phyloP scores from a whole-genome alignment of 139 green algal species.

The Coccomyxa sp. region DNA sequence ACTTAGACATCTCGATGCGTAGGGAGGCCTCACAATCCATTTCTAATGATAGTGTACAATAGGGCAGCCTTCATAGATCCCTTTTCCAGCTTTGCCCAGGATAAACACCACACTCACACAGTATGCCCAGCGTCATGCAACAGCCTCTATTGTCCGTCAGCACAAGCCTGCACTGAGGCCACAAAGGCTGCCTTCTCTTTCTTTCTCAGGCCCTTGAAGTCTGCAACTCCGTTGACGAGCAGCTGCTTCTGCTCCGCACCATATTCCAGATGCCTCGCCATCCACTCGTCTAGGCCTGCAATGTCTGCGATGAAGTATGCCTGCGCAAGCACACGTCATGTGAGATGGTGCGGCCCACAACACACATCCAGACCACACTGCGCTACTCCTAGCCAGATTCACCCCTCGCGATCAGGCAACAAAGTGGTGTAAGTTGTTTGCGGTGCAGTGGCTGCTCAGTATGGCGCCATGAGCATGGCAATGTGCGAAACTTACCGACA shows the following conservation, averaged over 20 bases:
- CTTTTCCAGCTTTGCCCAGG: too few species aligned
- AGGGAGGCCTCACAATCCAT: too few species aligned
- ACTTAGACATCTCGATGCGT: too few species aligned
- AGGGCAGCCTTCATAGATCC: too few species aligned
- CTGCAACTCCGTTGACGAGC: slow-evolving; percentile 50
- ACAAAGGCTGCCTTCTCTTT: slow-evolving; percentile 28
- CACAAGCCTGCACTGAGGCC: not conserved
- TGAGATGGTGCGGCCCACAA: not conserved
- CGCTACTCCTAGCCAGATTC: not conserved
- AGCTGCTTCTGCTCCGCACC: slow-evolving; percentile 35
- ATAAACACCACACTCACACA: too few species aligned
- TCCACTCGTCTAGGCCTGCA: slow-evolving; percentile 53
- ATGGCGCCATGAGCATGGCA: not conserved
- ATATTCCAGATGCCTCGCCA: slow-evolving; percentile 59
- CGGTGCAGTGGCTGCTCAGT: too few species aligned
- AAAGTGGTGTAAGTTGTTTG: too few species aligned
- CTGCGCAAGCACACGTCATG: slow-evolving; percentile 11
- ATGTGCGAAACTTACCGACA: not conserved
- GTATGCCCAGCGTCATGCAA: too few species aligned
- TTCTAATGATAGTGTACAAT: too few species aligned
- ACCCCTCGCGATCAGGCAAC: too few species aligned
- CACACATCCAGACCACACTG: not conserved
- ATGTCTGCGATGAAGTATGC: slow-evolving; percentile 50
- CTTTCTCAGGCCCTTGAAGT: slow-evolving; percentile 52
- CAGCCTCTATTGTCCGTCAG: too few species aligned